Percentiles rank a stretch among this genome's conserved stretches.
phyloP scores from a whole-genome alignment of 2,329 filamentous ascomycete genomes.

The Sphaceloma murrayae region DNA sequence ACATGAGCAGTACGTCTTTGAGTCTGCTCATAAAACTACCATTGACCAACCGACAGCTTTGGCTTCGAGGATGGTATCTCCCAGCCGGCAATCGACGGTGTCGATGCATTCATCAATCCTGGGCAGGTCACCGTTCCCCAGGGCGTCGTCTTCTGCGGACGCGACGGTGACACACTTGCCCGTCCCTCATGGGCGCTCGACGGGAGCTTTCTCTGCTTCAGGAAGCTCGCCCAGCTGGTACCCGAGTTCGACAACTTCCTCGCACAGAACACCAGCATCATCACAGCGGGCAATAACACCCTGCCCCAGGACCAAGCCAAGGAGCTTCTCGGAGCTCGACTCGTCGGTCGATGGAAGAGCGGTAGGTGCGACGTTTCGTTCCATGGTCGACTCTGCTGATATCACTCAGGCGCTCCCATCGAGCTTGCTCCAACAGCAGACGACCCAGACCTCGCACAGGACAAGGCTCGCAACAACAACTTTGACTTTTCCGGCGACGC shows the following conservation, averaged over 20 bases:
- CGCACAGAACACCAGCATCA: neutral
- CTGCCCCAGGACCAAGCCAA: constrained; percentile 26
- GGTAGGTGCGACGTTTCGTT: constrained; percentile 19
- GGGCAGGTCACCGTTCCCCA: constrained; percentile 28
- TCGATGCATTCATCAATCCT: constrained; percentile 26
- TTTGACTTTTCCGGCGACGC: constrained; percentile 31
- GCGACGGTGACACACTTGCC: constrained; percentile 29
- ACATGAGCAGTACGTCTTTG: constrained; percentile 30
- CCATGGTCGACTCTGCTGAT: neutral
- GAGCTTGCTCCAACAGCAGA: constrained; percentile 21
- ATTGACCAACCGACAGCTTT: constrained; percentile 27
- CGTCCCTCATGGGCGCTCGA: constrained; percentile 33
- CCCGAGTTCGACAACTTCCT: constrained; percentile 38
- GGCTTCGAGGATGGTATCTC: constrained; percentile 38
- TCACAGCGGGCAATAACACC: neutral
- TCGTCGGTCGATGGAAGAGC: constrained; percentile 39
- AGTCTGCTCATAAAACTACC: neutral
- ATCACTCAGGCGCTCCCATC: constrained; percentile 28
- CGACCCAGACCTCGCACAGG: constrained; percentile 23
- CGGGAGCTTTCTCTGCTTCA: constrained; percentile 38
- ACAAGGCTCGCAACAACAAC: constrained; percentile 24
- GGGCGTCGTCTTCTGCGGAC: constrained; percentile 32
- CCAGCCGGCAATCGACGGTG: constrained; percentile 32
- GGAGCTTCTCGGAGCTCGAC: constrained; percentile 31
- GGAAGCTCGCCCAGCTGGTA: constrained; percentile 38